A percentile compares a stretch with the other conserved stretches of the same genome.
These are phyloP conservation scores for Aspergillus brasiliensis DNA, from an alignment of 2,329 filamentous ascomycete genomes.

Conservation along the genomic window DNA sequence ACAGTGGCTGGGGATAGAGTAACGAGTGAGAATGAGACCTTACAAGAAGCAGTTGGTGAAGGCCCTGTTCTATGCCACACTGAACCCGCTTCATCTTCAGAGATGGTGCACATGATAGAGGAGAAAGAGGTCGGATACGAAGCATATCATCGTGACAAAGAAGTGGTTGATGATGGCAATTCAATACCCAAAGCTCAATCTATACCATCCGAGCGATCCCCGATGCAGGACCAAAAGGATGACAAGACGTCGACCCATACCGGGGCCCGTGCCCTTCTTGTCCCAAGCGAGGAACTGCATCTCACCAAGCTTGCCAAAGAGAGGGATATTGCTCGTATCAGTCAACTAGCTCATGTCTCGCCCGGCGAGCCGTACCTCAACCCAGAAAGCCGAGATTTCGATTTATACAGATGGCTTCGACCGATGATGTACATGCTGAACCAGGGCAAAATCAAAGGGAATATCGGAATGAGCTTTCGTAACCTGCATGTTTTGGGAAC, in stretches of 20 bases:
- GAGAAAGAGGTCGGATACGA: not conserved
- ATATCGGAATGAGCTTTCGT: not conserved
- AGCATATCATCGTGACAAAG: too few relatives aligned
- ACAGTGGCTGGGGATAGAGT: not conserved
- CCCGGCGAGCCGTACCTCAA: not conserved
- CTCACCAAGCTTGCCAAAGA: not conserved
- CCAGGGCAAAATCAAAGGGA: not conserved
- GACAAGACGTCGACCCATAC: too few relatives aligned
- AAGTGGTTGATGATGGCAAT: not conserved
- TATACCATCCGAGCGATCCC: not conserved
- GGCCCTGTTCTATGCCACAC: not conserved
- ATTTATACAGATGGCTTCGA: conserved; percentile 1
- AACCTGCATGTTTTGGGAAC: not conserved
- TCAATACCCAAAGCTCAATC: not conserved
- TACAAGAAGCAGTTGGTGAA: not conserved
- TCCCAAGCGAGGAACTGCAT: not conserved
- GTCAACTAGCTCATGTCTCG: not conserved
- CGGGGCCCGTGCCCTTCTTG: not conserved
- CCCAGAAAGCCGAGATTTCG: not conserved
- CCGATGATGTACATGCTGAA: not conserved
- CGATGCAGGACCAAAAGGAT: too few relatives aligned
- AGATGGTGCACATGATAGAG: not conserved
- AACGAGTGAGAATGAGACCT: not conserved
- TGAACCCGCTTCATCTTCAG: not conserved
- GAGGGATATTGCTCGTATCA: not conserved